Evolutionary conservation across 805 yeast species (phyloP), one percentile per base, ranked within the genome.

Genomic region (Sugiyamaella lignohabitans): DNA sequence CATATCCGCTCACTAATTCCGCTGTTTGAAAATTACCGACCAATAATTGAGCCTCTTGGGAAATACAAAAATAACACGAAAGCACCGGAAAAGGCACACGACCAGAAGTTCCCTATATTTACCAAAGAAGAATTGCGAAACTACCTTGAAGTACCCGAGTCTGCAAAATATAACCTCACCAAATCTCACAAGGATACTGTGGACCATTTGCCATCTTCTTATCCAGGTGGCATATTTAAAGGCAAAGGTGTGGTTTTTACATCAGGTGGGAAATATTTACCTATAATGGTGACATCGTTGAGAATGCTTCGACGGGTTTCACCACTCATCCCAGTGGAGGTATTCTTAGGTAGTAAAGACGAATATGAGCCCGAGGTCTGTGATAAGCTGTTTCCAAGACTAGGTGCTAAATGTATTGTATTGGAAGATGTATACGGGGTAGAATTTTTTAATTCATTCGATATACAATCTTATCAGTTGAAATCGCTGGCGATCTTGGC

Each of bases 181-280:
- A 52, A 54, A 17, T 71, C 80, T 3, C 88, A 82, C 60, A 49
- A 54, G 8, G 54, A 57, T 38, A 75, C 78, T 16, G 71, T 75
- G 18, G 59, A 60, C 1, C 65, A 63, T 27, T 58, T 82, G 60
- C 84, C 82, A 47, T 22, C 38, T 4, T 21, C 18, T 2, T 29
- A 29, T 17, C 45, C 36, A 4, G 32, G 21, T 11, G 40, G 38
- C 10, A 5, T 64, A 19, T 61, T 55, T 48, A 32, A 48, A 2
- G 73, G 77, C 2, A 64, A 71, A 35, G 86, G 82, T 6, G 71
- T 79, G 17, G 91, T 77, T 22, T 79, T 72, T 57, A 88, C 85
- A 23, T 94, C 91, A 30, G 95, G 95, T 38, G 93, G 89, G 2
- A 76, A 75, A 55, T 84, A 79, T 63, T 79, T 84, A 51, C 82